Evolutionary conservation across 306 rosid species (phyloP).

Genomic region (Lathyrus tuberosus): DNA sequence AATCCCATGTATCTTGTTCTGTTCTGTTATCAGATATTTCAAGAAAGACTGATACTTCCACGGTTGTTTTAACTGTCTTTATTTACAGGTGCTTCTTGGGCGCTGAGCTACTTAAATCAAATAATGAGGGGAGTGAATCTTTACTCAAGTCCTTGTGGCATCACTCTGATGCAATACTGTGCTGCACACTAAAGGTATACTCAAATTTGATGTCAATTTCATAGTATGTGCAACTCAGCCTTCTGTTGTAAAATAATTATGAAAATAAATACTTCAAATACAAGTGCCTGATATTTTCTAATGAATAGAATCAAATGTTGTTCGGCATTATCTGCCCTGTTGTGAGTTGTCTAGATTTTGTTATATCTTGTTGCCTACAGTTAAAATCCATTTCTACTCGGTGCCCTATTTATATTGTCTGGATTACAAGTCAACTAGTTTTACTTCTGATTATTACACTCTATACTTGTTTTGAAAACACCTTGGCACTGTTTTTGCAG

Average conservation of each 20-base stretch:
- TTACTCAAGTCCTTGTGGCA: conserved; percentile 90
- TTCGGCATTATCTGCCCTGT: not conserved
- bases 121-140: conserved; percentile 70
- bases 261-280: not conserved
- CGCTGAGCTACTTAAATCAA: conserved; percentile 75
- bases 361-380: not conserved
- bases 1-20: conserved; percentile 2
- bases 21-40: not conserved
- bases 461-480: conserved; percentile 8
- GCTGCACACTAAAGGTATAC: conserved; percentile 88
- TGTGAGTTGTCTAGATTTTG: conserved; percentile 1
- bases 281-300: not conserved
- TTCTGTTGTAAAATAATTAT: not conserved
- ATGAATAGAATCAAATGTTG: conserved; percentile 1
- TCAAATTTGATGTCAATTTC: conserved; percentile 19
- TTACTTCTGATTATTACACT: not conserved
- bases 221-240: not conserved
- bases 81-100: conserved; percentile 82
- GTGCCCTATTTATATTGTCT: not conserved
- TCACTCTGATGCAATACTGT: conserved; percentile 87
- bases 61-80: conserved; percentile 15
- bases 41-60: not conserved
- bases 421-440: not conserved
- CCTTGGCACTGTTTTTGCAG: conserved; percentile 49
- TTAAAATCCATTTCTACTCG: not conserved